phyloP scores from a whole-genome alignment of 192 early-diverging fungal genomes.

The Coemansia sp. region DNA sequence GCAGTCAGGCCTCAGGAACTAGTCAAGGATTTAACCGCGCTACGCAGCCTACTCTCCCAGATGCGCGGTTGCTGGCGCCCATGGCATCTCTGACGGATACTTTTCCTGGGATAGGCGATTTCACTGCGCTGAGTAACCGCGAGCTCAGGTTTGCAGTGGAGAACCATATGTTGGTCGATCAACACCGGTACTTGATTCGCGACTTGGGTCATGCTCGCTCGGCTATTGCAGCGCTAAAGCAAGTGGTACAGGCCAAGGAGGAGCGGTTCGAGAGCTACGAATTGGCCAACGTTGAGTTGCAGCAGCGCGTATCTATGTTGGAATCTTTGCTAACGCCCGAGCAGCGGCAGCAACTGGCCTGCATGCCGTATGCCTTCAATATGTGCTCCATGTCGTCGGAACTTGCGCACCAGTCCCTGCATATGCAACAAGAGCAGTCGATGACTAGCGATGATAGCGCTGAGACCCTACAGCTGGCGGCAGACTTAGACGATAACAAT shows the following conservation, averaged over 20 bases:
- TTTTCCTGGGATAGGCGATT: conserved; percentile 10
- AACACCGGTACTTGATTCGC: conserved; percentile 50
- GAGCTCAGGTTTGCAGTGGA: conserved; percentile 51
- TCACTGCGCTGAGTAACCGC: conserved; percentile 36
- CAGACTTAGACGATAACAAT: conserved; percentile 1
- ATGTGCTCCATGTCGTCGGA: not conserved
- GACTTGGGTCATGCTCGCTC: conserved; percentile 51
- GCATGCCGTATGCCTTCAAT: conserved; percentile 17
- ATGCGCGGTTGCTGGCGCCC: conserved; percentile 45
- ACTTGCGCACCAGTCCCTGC: not conserved
- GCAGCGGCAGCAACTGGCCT: conserved; percentile 29
- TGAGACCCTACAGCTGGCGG: not conserved
- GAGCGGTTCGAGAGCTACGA: conserved; percentile 46
- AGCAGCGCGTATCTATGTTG: conserved; percentile 34
- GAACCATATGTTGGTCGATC: conserved; percentile 54
- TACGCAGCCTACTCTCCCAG: conserved; percentile 32
- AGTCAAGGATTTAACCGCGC: conserved; percentile 20
- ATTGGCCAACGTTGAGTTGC: conserved; percentile 30
- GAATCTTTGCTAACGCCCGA: conserved; percentile 32
- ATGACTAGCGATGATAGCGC: not conserved
- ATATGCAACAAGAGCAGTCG: not conserved
- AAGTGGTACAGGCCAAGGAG: conserved; percentile 53
- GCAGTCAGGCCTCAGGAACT: not conserved
- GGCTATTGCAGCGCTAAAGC: conserved; percentile 45
- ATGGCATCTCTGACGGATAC: conserved; percentile 51